A percentile compares a stretch with the other conserved stretches of the same genome.
phyloP scores from a whole-genome alignment of 495 filamentous ascomycete species.

The Talaromyces borbonicus region DNA sequence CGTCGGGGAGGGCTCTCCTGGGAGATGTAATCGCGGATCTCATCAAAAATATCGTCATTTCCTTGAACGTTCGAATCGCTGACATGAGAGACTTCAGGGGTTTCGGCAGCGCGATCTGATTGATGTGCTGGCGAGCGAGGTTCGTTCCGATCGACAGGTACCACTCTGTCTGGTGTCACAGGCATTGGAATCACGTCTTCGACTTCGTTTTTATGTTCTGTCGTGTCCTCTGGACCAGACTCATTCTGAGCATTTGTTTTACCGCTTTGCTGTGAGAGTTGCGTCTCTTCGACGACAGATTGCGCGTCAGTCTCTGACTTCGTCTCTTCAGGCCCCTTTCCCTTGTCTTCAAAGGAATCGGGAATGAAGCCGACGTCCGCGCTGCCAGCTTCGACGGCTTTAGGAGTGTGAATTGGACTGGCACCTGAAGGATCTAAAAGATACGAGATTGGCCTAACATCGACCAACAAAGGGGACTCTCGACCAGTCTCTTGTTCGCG shows the following conservation, averaged over 20 bases:
- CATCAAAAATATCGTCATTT: neutral
- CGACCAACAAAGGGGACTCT: constrained; percentile 17
- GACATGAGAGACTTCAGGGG: neutral
- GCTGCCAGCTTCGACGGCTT: neutral
- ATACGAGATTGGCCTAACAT: constrained; percentile 24
- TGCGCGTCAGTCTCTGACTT: neutral
- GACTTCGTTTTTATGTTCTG: neutral
- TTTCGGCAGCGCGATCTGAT: neutral
- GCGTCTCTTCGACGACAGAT: constrained; percentile 2
- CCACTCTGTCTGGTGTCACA: constrained; percentile 21
- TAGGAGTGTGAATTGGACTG: neutral
- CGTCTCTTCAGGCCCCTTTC: neutral
- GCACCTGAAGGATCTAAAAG: constrained; percentile 17
- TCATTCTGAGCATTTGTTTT: neutral
- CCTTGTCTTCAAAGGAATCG: constrained; percentile 2
- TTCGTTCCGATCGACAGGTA: neutral
- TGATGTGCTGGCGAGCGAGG: neutral
- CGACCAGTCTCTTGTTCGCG: constrained; percentile 27
- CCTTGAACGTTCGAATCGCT: neutral
- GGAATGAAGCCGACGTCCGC: neutral
- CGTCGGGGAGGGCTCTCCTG: neutral
- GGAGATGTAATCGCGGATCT: neutral
- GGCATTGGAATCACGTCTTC: constrained; percentile 22
- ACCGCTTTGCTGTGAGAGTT: neutral
- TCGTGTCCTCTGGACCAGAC: neutral